phyloP scores from a whole-genome alignment of 148 eudicot species.

The Fagopyrum homotropicum region DNA sequence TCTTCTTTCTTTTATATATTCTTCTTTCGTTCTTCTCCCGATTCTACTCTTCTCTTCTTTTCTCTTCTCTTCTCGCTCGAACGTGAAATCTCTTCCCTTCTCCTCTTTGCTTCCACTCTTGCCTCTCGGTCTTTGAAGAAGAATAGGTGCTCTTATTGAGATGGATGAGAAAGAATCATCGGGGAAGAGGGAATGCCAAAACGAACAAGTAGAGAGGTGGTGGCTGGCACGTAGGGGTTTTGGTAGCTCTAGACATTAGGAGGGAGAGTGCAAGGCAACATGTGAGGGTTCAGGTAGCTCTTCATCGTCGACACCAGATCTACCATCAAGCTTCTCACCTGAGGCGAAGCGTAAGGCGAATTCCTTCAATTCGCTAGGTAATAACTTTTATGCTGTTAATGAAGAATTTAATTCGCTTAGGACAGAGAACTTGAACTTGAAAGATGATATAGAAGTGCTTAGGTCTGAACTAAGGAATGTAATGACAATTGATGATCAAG shows the following conservation, averaged over 20 bases:
- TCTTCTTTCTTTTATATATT: too few relatives aligned
- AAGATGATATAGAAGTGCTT: conserved; percentile 45
- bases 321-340: conserved; percentile 54
- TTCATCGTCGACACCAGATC: conserved; percentile 56
- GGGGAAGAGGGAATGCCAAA: conserved; percentile 53
- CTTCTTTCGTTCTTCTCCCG: too few relatives aligned
- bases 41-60: too few relatives aligned
- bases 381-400: conserved; percentile 26
- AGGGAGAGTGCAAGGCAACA: conserved; percentile 67
- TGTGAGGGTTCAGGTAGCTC: conserved; percentile 31
- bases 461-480: conserved; percentile 51
- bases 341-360: conserved; percentile 63
- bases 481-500: conserved; percentile 55
- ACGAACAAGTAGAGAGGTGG: conserved; percentile 47
- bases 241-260: conserved; percentile 40
- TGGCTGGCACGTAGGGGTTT: conserved; percentile 37
- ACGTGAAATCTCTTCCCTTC: too few relatives aligned
- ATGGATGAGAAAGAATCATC: conserved; percentile 23
- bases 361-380: conserved; percentile 38
- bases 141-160: too few relatives aligned
- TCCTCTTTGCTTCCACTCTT: too few relatives aligned
- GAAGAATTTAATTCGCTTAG: conserved; percentile 61
- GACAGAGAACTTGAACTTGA: conserved; percentile 58
- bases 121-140: too few relatives aligned
- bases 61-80: too few relatives aligned